Conservation (phyloP, 169 alveolate species). For the Babesia gibsoni region DNA sequence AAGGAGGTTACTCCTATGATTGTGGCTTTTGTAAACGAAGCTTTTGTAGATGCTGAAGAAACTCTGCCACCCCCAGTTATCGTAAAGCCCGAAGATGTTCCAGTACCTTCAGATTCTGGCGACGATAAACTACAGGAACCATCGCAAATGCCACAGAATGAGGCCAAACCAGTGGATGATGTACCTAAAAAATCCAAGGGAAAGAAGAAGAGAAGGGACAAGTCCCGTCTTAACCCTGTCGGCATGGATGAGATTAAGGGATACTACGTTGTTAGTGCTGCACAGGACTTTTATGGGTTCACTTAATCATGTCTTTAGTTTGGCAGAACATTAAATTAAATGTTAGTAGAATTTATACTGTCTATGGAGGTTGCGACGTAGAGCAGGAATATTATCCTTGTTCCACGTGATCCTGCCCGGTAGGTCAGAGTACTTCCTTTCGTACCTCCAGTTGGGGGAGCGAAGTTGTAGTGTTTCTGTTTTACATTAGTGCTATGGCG, state of each 20-base stretch:
- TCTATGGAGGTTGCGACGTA: conserved; percentile 57
- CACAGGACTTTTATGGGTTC: no score
- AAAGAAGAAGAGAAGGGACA: neutral
- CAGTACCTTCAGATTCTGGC: no score
- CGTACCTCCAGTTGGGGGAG: conserved; percentile 72
- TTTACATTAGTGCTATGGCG: neutral
- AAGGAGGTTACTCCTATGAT: no score
- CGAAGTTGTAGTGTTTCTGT: conserved; percentile 73
- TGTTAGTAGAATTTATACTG: conserved; percentile 64
- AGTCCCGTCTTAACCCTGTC: conserved; percentile 11
- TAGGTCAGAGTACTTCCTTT: conserved; percentile 73
- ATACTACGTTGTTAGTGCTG: conserved; percentile 53
- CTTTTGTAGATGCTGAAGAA: no score
- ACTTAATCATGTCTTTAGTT: neutral
- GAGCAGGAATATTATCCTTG: conserved; percentile 73
- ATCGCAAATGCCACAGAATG: neutral
- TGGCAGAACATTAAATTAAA: neutral
- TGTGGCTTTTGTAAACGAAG: no score
- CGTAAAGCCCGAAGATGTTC: no score
- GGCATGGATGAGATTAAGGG: conserved; percentile 29
- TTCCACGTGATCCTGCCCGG: conserved; percentile 80
- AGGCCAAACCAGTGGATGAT: neutral
- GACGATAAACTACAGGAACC: no score
- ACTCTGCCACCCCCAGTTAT: no score
- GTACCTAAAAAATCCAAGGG: neutral